These are phyloP conservation scores for Flammula alnicola DNA, from an alignment of 1,284 basidiomycete genomes.

Conservation along the genomic window DNA sequence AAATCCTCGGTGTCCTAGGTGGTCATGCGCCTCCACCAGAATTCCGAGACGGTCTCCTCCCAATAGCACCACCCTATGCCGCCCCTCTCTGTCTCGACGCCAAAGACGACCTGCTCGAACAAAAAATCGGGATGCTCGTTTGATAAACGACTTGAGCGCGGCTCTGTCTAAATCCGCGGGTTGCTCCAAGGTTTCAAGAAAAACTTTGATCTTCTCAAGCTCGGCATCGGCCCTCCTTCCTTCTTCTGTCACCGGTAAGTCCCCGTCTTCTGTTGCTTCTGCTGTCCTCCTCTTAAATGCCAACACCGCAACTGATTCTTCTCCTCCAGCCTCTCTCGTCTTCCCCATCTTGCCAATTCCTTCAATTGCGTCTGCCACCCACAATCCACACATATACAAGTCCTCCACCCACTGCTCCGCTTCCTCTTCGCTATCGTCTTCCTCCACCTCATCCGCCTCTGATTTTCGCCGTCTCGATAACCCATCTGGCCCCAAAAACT, in stretches of 20 bases:
- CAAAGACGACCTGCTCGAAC: slow-evolving; percentile 23
- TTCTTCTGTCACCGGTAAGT: no score
- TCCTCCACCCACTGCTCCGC: slow-evolving; percentile 15
- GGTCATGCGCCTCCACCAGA: slow-evolving; percentile 20
- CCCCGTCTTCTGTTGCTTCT: no score
- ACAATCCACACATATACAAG: slow-evolving; percentile 5
- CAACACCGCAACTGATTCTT: no score
- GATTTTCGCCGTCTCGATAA: slow-evolving; percentile 23
- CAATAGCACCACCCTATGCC: slow-evolving; percentile 12
- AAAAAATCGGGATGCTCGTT: no score
- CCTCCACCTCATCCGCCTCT: slow-evolving; percentile 35
- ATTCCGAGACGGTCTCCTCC: slow-evolving; percentile 1
- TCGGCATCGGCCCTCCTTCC: no score
- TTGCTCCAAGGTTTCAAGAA: no score
- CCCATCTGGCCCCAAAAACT: slow-evolving; percentile 16
- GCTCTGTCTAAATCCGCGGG: no score
- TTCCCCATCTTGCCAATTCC: neutral
- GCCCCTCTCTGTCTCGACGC: slow-evolving; percentile 31
- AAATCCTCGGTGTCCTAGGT: slow-evolving; percentile 18
- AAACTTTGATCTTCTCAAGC: no score
- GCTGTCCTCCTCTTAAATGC: no score
- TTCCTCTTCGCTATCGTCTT: slow-evolving; percentile 22
- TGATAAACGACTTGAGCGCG: no score
- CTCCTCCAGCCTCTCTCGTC: no score
- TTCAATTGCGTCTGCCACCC: neutral